Evolutionary conservation across 2,329 filamentous ascomycete species (phyloP).

Genomic region (Didymellaceae sp.): DNA sequence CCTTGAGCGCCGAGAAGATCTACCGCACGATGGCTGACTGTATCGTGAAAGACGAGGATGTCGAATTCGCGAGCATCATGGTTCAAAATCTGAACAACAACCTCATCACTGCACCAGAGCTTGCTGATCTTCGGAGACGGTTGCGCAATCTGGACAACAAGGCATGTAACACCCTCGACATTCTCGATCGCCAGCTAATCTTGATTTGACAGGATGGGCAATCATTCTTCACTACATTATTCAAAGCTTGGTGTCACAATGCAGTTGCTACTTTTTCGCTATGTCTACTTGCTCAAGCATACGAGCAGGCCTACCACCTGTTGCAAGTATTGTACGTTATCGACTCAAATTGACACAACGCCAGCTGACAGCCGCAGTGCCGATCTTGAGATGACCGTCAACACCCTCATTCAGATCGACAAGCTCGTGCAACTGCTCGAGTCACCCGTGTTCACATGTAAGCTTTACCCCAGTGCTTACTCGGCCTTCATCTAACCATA

Average conservation of each 20-base stretch:
- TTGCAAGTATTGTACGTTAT: constrained; percentile 87
- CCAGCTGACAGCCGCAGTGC: constrained; percentile 64
- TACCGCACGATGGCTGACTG: constrained; percentile 96
- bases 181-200: constrained; percentile 23
- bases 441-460: constrained; percentile 96
- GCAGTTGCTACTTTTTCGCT: constrained; percentile 96
- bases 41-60: constrained; percentile 95
- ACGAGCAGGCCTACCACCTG: constrained; percentile 96
- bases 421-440: constrained; percentile 97
- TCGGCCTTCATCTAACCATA: constrained; percentile 14
- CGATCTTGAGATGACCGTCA: constrained; percentile 98
- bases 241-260: constrained; percentile 98
- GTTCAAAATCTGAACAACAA: constrained; percentile 99
- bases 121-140: constrained; percentile 87
- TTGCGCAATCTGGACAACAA: constrained; percentile 89
- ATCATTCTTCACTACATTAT: constrained; percentile 91
- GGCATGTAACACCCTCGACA: not conserved
- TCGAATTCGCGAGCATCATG: constrained; percentile 99
- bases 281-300: constrained; percentile 93
- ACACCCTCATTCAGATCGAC: constrained; percentile 98
- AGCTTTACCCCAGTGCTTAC: constrained; percentile 38
- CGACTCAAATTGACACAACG: not conserved
- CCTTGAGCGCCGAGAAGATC: constrained; percentile 90
- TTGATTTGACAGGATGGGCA: constrained; percentile 75
- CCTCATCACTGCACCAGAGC: constrained; percentile 93